Conservation (phyloP, 805 yeast species). For the Wickerhamiella cacticola region DNA sequence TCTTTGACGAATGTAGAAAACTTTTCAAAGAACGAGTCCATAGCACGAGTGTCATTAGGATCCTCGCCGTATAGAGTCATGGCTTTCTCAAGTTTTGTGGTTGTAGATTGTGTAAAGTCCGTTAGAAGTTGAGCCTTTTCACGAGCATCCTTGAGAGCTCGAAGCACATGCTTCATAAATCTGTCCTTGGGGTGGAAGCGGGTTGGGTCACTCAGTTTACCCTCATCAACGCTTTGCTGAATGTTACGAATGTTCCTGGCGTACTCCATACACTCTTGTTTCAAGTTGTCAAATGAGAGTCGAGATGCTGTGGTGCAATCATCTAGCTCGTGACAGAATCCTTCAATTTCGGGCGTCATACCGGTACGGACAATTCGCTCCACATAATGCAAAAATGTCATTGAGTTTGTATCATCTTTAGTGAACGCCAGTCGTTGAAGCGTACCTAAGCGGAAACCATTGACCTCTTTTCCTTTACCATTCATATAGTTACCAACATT, state of each 20-base stretch:
- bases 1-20: constrained; percentile 69
- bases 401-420: constrained; percentile 75
- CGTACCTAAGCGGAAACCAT: constrained; percentile 84
- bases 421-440: constrained; percentile 79
- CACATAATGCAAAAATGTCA: constrained; percentile 85
- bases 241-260: constrained; percentile 54
- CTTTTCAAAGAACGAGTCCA: constrained; percentile 60
- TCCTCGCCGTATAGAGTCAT: constrained; percentile 91
- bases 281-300: constrained; percentile 70
- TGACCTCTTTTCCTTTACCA: constrained; percentile 80
- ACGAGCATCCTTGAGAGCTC: constrained; percentile 64
- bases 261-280: constrained; percentile 56
- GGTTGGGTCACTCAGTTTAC: constrained; percentile 70
- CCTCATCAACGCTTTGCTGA: constrained; percentile 60
- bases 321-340: constrained; percentile 61
- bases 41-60: constrained; percentile 51
- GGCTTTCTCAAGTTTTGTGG: constrained; percentile 52
- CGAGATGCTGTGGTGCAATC: constrained; percentile 51
- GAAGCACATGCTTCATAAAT: constrained; percentile 47
- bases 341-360: constrained; percentile 58
- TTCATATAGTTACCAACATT: constrained; percentile 96
- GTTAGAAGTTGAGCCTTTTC: constrained; percentile 53
- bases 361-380: constrained; percentile 76
- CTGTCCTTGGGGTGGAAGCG: constrained; percentile 76
- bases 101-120: constrained; percentile 50